Evolutionary conservation across 257 asterid genomes (phyloP), one percentile per base, ranked within the genome.

Genomic region (Marsdenia floribunda): DNA sequence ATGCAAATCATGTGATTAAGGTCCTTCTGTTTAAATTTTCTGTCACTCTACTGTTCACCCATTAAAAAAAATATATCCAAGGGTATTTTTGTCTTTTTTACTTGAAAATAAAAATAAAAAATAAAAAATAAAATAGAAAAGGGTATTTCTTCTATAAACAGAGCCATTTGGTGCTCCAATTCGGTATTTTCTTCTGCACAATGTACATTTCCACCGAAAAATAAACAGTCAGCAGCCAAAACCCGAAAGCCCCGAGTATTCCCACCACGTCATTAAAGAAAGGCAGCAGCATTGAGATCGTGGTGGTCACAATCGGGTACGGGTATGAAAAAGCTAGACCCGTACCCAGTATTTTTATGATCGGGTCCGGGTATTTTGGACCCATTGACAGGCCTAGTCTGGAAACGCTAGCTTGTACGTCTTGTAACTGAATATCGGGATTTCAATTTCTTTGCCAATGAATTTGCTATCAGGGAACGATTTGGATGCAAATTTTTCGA

Each of bases 161-260:
- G 0, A 86, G 54, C 97, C 98, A 93, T 66, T 80, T 86, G 0
- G 86, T 50, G 70, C 98, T 89, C 98, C 97, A 89, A 53, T 79
- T 90, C 12, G 86, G 89, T 18, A 91, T 88, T 86, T 81, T 78
- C 81, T 77, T 86, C 64, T 88, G 96, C 24, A 14, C 88, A 33
- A 93, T 87, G 82, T 93, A 91, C 96, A 93, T 93, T 80, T 93
- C 98, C 49, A 93, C 95, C 0, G 98, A 97, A 80, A 86, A 93
- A 72, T 91, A 93, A 1, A 93, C 96, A 0, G 98, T 93, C 0
- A 91, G 77, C 0, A 97, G 98, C 98, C 98, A 93, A 49, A 93
- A 91, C 14, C 96, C 97, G 46, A 91, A 77, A 0, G 98, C 97
- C 3, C 98, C 98, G 13, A 93, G 86, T 16, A 91, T 86, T 21